Percentiles rank a stretch among this genome's conserved stretches.
Evolutionary conservation across 164 flowering plant species (phyloP).

Genomic region (Liriodendron chinense): DNA sequence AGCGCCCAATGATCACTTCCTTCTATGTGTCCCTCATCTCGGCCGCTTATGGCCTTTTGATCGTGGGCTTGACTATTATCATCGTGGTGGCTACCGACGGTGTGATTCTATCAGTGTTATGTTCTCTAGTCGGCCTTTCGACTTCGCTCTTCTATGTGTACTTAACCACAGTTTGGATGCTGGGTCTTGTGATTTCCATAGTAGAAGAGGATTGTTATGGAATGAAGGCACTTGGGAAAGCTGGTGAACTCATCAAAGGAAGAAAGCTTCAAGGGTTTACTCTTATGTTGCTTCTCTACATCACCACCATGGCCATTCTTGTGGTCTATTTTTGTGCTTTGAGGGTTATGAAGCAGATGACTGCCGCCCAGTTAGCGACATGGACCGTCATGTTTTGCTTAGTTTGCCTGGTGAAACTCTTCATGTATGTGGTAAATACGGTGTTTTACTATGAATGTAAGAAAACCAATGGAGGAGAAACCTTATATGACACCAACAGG

Average conservation of each 20-base stretch:
- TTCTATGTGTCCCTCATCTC: constrained; percentile 4
- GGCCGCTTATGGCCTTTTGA: not conserved
- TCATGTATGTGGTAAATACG: constrained; percentile 7
- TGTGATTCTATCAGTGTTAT: not conserved
- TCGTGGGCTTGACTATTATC: not conserved
- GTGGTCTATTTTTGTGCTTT: not conserved
- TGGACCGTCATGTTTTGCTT: not conserved
- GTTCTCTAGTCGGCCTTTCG: not conserved
- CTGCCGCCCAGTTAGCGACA: not conserved
- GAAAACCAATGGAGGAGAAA: constrained; percentile 3
- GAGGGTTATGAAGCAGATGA: not conserved
- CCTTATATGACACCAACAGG: not conserved
- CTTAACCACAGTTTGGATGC: constrained; percentile 10
- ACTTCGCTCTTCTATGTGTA: not conserved
- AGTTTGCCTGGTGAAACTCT: constrained; percentile 14
- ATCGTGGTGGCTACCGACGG: not conserved
- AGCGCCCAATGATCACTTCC: constrained; percentile 17
- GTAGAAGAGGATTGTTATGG: constrained; percentile 18
- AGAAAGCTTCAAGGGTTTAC: constrained; percentile 20
- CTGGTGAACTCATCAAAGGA: constrained; percentile 17
- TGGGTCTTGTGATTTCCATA: constrained; percentile 18
- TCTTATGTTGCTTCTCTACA: not conserved
- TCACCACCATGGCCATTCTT: not conserved
- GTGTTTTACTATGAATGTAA: constrained; percentile 14
- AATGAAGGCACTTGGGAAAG: constrained; percentile 12